phyloP scores from a whole-genome alignment of 768 basidiomycete species.

The Mycena rebaudengoi region DNA sequence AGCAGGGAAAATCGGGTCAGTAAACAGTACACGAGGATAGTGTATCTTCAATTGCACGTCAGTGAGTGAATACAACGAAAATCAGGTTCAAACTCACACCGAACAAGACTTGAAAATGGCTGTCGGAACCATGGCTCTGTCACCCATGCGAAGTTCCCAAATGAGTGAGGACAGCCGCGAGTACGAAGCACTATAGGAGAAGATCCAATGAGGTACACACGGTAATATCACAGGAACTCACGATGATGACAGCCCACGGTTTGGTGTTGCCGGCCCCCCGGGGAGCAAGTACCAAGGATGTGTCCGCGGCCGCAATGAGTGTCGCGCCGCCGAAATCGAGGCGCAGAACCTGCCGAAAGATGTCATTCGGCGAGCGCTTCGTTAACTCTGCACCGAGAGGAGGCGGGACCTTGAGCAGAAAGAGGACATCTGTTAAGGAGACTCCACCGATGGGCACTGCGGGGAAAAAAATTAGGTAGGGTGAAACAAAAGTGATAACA shows the following conservation, averaged over 20 bases:
- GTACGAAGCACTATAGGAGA: constrained; percentile 13
- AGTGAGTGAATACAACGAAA: not conserved
- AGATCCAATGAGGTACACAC: not conserved
- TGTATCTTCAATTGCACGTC: not conserved
- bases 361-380: constrained; percentile 13
- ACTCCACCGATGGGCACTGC: constrained; percentile 31
- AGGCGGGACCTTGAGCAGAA: constrained; percentile 20
- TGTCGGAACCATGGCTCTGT: constrained; percentile 21
- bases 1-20: constrained; percentile 20
- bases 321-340: constrained; percentile 50
- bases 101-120: constrained; percentile 20
- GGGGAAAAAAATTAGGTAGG: no score
- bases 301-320: constrained; percentile 44
- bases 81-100: not conserved
- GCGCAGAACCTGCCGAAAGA: constrained; percentile 12
- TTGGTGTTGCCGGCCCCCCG: constrained; percentile 55
- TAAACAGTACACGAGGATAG: constrained; percentile 13
- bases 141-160: constrained; percentile 24
- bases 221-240: constrained; percentile 10
- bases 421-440: constrained; percentile 15
- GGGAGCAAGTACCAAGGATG: constrained; percentile 48
- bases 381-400: constrained; percentile 26
- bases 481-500: no score
- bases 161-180: constrained; percentile 9
- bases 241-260: constrained; percentile 43